A percentile compares a stretch with the other conserved stretches of the same genome.
These are phyloP conservation scores for Nicotiana obtusifolia DNA, from an alignment of 257 asterid species.

Conservation along the genomic window DNA sequence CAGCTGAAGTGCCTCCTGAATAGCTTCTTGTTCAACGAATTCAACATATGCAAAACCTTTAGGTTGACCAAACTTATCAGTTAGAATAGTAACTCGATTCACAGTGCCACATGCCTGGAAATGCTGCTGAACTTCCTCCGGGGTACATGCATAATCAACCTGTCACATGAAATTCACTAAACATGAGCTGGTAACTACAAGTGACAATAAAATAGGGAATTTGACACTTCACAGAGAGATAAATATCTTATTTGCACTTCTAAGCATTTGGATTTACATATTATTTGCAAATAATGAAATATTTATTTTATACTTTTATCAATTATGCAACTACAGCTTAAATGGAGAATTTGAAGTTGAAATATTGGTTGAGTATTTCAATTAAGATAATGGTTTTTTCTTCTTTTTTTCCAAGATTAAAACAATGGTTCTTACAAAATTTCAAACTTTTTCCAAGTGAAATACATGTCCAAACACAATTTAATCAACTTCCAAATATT, in stretches of 20 bases:
- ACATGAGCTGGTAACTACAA: neutral
- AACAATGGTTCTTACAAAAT: too few species aligned
- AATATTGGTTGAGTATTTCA: too few species aligned
- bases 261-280: too few species aligned
- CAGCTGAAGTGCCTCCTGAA: constrained; percentile 82
- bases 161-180: constrained; percentile 20
- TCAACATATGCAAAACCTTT: constrained; percentile 97
- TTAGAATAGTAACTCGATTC: constrained; percentile 86
- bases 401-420: too few species aligned
- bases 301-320: too few species aligned
- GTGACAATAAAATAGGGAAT: neutral
- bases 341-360: too few species aligned
- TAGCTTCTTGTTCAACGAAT: constrained; percentile 76
- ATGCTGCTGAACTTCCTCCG: constrained; percentile 98
- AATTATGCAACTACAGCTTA: too few species aligned
- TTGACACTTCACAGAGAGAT: neutral
- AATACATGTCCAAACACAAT: too few species aligned
- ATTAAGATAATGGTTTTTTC: too few species aligned
- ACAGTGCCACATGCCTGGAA: constrained; percentile 95
- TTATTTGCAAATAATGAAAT: too few species aligned
- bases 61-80: constrained; percentile 97
- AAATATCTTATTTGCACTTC: neutral
- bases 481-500: neutral
- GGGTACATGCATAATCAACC: constrained; percentile 99
- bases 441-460: too few species aligned